These are phyloP conservation scores for Backusella westeae DNA, from an alignment of 192 early-diverging fungal genomes.

Conservation along the genomic window DNA sequence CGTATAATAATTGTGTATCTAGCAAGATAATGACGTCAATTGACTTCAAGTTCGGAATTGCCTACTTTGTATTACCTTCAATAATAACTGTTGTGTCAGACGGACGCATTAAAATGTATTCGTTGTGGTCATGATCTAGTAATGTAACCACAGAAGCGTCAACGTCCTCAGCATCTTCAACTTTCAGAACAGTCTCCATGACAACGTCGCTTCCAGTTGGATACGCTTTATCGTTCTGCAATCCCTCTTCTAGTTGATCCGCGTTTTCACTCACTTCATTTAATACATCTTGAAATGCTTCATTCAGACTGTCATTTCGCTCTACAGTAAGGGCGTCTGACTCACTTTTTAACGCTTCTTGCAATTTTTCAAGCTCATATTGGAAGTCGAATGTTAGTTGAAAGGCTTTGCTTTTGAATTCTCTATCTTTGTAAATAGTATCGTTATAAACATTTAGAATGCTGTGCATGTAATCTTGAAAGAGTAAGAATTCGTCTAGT, in stretches of 20 bases:
- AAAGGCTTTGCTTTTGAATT: conserved; percentile 26
- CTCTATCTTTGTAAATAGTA: background rate
- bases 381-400: conserved; percentile 31
- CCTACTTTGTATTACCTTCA: conserved; percentile 31
- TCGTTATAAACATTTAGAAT: background rate
- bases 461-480: background rate
- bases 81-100: conserved; percentile 42
- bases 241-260: conserved; percentile 40
- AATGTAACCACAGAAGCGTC: conserved; percentile 31
- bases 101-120: conserved; percentile 49
- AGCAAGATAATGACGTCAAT: background rate
- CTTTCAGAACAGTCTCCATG: conserved; percentile 44
- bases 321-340: background rate
- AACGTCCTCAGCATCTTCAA: conserved; percentile 25
- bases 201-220: conserved; percentile 18
- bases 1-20: conserved; percentile 43
- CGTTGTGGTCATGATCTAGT: conserved; percentile 52
- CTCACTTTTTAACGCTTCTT: background rate
- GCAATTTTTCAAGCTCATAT: background rate
- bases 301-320: conserved; percentile 13
- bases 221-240: conserved; percentile 25
- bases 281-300: conserved; percentile 36
- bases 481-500: background rate
- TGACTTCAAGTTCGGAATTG: background rate
- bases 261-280: conserved; percentile 41